Base-by-base conservation (phyloP, 1,139 yeast species). In the Pneumocystis carinii region DNA sequence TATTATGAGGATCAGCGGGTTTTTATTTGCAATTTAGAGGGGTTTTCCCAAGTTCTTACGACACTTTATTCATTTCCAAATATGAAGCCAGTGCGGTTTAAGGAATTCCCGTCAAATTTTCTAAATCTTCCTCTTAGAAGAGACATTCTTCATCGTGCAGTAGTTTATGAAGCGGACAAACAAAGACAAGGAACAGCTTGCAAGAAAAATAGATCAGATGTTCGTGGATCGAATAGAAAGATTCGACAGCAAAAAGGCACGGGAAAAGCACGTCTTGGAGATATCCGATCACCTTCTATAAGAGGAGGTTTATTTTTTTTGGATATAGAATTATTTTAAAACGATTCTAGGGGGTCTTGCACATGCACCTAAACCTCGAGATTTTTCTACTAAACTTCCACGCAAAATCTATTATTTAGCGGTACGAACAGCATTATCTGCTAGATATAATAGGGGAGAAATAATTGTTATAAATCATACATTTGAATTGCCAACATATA, bases 191-290 rank as follows among this genome's bases (percentile, higher is more conserved):
- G 97, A 58, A 81, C 97, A 0, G 85, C 90, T 1, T 85, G 86
- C 72, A 62, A 66, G 29, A 61, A 61, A 29, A 87, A 92, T 65
- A 86, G 96, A 74, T 82, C 88, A 59, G 95, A 89, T 70, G 86
- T 86, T 76, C 90, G 92, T 64, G 90, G 82, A 74, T 87, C 96
- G 36, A 83, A 94, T 74, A 81, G 82, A 71, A 92, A 92, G 74
- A 78, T 92, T 69, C 79, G 84, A 63, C 89, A 90, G 35, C 98
- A 92, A 75, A 92, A 92, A 76, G 97, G 98, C 68, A 77, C 90
- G 19, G 99, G 99, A 75, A 80, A 82, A 67, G 99, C 99, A 64
- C 86, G 99, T 79, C 86, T 84, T 66, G 99, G 98, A 77, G 97
- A 90, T 75, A 90, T 89, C 66, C 92, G 92, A 70, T 88, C 96